Percentiles rank a stretch among this genome's conserved stretches.
Evolutionary conservation across 768 basidiomycete species (phyloP).

Genomic region (Epithele typhae): DNA sequence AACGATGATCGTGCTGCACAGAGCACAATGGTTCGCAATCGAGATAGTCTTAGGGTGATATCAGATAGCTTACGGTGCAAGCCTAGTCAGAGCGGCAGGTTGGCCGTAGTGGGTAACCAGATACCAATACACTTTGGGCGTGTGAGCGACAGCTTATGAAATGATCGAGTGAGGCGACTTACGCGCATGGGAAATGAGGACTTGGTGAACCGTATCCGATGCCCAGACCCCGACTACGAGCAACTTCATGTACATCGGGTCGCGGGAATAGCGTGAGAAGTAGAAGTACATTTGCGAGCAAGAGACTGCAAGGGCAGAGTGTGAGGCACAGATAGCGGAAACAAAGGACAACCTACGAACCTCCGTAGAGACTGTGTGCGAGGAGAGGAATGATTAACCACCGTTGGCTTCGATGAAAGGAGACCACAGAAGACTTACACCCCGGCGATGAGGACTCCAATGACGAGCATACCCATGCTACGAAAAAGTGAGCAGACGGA

Average conservation of each 20-base stretch:
- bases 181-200: constrained; percentile 21
- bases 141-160: neutral
- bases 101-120: constrained; percentile 48
- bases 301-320: constrained; percentile 34
- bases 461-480: constrained; percentile 18
- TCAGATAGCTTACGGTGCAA: constrained; percentile 40
- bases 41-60: too few species aligned
- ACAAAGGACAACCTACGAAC: constrained; percentile 31
- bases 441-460: constrained; percentile 46
- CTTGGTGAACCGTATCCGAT: constrained; percentile 20
- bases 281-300: constrained; percentile 55
- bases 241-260: constrained; percentile 48
- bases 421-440: constrained; percentile 30
- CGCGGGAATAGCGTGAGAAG: constrained; percentile 43
- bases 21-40: too few species aligned
- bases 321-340: neutral
- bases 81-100: constrained; percentile 31
- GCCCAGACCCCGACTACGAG: constrained; percentile 23
- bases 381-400: neutral
- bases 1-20: constrained; percentile 35
- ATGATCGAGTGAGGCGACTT: neutral
- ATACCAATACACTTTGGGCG: constrained; percentile 44
- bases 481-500: neutral
- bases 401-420: too few species aligned
- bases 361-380: constrained; percentile 16